Evolutionary conservation across 495 filamentous ascomycete genomes (phyloP).

Genomic region (Bathelium albidoporum): DNA sequence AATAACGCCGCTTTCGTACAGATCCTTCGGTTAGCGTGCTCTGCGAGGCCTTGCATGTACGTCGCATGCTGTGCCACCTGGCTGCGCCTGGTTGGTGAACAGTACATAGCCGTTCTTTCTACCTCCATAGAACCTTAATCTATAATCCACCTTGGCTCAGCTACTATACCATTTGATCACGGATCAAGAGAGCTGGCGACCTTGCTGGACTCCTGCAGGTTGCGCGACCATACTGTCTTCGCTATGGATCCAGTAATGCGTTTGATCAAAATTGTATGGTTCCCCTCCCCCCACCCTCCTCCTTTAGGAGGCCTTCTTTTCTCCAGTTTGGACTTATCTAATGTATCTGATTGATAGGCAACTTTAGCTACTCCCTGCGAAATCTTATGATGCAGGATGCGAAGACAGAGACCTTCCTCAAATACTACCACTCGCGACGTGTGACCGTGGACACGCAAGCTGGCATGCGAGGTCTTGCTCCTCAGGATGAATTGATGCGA

Average conservation of each 20-base stretch:
- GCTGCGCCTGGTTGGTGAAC: no score
- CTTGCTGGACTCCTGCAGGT: slow-evolving; percentile 3
- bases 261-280: background rate
- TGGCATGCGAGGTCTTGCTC: background rate
- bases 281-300: background rate
- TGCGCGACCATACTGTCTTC: background rate
- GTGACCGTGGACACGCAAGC: background rate
- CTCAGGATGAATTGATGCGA: background rate
- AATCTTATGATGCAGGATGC: slow-evolving; percentile 6
- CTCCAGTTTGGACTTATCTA: no score
- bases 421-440: background rate
- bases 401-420: slow-evolving; percentile 1
- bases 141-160: background rate
- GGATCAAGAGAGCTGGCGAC: no score
- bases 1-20: slow-evolving; percentile 18
- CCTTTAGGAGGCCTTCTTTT: background rate
- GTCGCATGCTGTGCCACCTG: no score
- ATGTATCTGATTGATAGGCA: background rate
- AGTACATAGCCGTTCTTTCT: no score
- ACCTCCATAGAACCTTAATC: no score
- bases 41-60: no score
- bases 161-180: no score
- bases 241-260: slow-evolving; percentile 1
- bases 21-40: no score
- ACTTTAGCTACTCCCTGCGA: background rate